Evolutionary conservation across 345 rosid genomes (phyloP), one percentile per base, ranked within the genome.

Genomic region (Acer campestre): DNA sequence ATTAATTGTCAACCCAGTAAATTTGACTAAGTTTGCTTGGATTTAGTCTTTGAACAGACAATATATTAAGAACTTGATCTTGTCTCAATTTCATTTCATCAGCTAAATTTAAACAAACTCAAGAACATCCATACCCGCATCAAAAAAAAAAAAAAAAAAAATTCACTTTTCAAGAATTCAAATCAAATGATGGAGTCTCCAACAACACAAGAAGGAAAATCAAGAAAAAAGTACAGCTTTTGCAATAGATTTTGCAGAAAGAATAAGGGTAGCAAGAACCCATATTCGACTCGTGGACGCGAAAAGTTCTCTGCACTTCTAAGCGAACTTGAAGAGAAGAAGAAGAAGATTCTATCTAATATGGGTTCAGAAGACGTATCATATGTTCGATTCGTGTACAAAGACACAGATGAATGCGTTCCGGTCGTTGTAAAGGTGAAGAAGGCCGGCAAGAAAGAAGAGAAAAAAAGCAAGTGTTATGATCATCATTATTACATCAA

Each of bases 271-370:
- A 80, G 44, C 84, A 86, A 89, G 75, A 94, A 94, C 88, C 98
- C 97, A 0, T 94, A 86, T 76, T 85, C 98, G 1, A 76, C 66
- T 10, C 92, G 87, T 6, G 97, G 98, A 44, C 94, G 89, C 2
- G 97, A 90, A 70, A 92, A 90, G 76, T 94, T 94, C 85, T 85
- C 93, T 1, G 84, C 86, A 16, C 95, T 92, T 27, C 48, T 90
- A 74, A 81, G 91, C 0, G 88, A 88, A 10, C 91, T 94, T 1
- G 90, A 89, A 31, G 87, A 87, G 85, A 90, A 85, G 79, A 84
- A 82, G 78, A 87, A 85, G 75, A 75, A 75, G 84, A 89, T 94
- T 12, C 89, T 88, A 80, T 86, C 93, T 0, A 81, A 86, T 40
- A 74, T 81, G 51, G 86, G 84, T 25, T 78, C 94, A 7, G 73